phyloP scores from a whole-genome alignment of 192 early-diverging fungal genomes.

The Phycomyces blakesleeanus region DNA sequence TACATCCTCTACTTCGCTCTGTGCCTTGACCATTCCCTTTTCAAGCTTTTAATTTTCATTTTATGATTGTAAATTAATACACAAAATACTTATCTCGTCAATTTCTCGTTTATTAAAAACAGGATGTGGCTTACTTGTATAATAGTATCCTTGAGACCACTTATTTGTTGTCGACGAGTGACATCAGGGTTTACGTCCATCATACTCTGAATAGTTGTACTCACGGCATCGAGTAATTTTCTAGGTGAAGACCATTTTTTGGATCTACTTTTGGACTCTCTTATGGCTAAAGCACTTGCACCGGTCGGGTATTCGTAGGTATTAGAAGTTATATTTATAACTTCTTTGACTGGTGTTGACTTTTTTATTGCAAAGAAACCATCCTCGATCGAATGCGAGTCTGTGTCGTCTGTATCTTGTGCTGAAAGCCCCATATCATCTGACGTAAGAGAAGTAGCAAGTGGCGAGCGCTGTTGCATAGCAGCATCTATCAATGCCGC shows the following conservation, averaged over 20 bases:
- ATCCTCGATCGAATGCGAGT: constrained; percentile 12
- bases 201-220: constrained; percentile 79
- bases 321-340: background rate
- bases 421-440: background rate
- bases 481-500: background rate
- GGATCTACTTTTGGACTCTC: constrained; percentile 22
- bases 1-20: constrained; percentile 65
- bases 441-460: background rate
- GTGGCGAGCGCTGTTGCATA: background rate
- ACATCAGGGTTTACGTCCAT: constrained; percentile 92
- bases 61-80: background rate
- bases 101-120: too few relatives aligned
- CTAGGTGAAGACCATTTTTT: constrained; percentile 41
- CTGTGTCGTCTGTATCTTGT: background rate
- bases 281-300: constrained; percentile 16
- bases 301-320: constrained; percentile 8
- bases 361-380: constrained; percentile 13
- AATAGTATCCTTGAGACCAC: constrained; percentile 76
- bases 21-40: constrained; percentile 63
- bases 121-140: constrained; percentile 38
- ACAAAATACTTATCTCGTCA: background rate
- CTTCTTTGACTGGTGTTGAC: background rate
- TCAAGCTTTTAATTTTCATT: constrained; percentile 48
- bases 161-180: constrained; percentile 80
- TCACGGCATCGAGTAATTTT: constrained; percentile 47